Percentiles rank a stretch among this genome's conserved stretches.
These are phyloP conservation scores for Fusarium sp. DNA, from an alignment of 2,329 filamentous ascomycete genomes.

Conservation along the genomic window DNA sequence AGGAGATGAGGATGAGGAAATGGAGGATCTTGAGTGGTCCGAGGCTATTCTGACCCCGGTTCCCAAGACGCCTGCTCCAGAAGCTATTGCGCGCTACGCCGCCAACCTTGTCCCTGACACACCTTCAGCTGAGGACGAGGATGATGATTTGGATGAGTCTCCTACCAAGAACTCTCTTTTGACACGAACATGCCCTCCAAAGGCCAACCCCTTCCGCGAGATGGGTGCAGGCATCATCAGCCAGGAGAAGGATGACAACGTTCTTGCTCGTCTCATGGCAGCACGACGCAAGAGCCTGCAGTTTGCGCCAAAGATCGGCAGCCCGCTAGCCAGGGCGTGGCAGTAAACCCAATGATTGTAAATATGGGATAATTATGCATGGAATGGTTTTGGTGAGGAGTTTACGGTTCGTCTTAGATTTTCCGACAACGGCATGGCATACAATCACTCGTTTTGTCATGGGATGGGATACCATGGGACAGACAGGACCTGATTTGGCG, in stretches of 20 bases:
- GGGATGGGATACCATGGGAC: constrained; percentile 40
- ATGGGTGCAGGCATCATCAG: constrained; percentile 59
- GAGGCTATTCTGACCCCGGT: constrained; percentile 64
- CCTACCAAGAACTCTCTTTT: constrained; percentile 54
- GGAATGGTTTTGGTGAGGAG: constrained; percentile 25
- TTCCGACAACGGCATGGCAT: constrained; percentile 22
- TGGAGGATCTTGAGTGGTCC: constrained; percentile 56
- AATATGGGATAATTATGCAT: constrained; percentile 30
- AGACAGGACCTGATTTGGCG: constrained; percentile 39
- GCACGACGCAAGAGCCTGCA: constrained; percentile 81
- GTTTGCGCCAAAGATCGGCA: constrained; percentile 79
- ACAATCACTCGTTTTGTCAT: constrained; percentile 42
- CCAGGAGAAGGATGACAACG: constrained; percentile 64
- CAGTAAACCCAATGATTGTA: constrained; percentile 36
- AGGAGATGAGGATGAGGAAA: constrained; percentile 52
- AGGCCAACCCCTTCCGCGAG: constrained; percentile 53
- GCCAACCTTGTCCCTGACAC: constrained; percentile 60
- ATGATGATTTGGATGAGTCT: constrained; percentile 44
- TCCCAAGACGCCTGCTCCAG: constrained; percentile 68
- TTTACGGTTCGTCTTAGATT: constrained; percentile 32
- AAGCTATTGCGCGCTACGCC: constrained; percentile 64
- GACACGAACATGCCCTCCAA: constrained; percentile 66
- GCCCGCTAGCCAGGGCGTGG: constrained; percentile 73
- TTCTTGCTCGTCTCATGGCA: constrained; percentile 73
- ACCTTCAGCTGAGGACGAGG: constrained; percentile 52